These are phyloP conservation scores for Durotheca rogersii DNA, from an alignment of 495 filamentous ascomycete genomes.

Conservation along the genomic window DNA sequence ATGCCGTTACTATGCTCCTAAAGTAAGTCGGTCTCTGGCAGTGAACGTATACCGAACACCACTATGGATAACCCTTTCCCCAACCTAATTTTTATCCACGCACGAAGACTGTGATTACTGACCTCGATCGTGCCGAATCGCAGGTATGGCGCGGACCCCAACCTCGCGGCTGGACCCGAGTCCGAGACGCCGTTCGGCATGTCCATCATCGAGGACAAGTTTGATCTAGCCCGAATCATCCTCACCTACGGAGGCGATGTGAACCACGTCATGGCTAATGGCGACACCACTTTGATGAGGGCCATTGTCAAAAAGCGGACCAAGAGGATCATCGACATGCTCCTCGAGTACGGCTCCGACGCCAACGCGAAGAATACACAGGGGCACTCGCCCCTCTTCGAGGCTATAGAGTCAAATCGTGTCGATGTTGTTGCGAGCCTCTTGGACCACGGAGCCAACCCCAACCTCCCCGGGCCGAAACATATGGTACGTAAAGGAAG, in stretches of 20 bases:
- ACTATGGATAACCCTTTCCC: neutral
- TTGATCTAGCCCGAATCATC: slow-evolving; percentile 46
- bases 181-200: slow-evolving; percentile 45
- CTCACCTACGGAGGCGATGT: slow-evolving; percentile 51
- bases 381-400: slow-evolving; percentile 52
- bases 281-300: slow-evolving; percentile 49
- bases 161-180: slow-evolving; percentile 41
- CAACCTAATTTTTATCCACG: neutral
- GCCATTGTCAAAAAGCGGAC: slow-evolving; percentile 49
- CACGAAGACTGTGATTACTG: neutral
- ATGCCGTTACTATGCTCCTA: slow-evolving; percentile 48
- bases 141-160: slow-evolving; percentile 52
- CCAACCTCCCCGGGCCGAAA: slow-evolving; percentile 53
- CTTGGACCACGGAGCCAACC: slow-evolving; percentile 51
- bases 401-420: slow-evolving; percentile 44
- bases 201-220: slow-evolving; percentile 40
- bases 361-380: slow-evolving; percentile 52
- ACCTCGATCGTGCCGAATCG: neutral
- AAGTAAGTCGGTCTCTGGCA: slow-evolving; percentile 34
- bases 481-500: slow-evolving; percentile 37
- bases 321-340: slow-evolving; percentile 44
- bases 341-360: slow-evolving; percentile 52
- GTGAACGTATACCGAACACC: no score
- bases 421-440: slow-evolving; percentile 49
- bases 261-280: slow-evolving; percentile 43